Evolutionary conservation across 208 protist species (phyloP).

Genomic region (Crithidia acanthocephali): DNA sequence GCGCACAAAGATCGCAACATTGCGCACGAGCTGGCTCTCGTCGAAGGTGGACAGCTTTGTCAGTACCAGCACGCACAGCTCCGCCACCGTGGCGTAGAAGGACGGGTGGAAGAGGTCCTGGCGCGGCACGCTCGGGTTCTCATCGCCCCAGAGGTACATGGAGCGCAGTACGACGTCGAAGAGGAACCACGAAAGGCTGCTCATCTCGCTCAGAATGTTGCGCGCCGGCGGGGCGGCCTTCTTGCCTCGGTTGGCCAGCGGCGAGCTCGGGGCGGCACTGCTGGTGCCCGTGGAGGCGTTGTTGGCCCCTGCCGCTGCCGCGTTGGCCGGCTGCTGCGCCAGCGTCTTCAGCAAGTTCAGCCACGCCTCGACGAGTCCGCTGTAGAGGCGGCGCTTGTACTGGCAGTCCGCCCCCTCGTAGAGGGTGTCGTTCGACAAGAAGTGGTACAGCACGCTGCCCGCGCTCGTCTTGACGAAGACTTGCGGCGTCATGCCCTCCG

Average conservation of each 20-base stretch:
- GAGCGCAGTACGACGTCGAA: conserved; percentile 87
- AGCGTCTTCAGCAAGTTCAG: conserved; percentile 51
- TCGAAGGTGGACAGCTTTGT: conserved; percentile 55
- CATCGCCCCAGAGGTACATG: conserved; percentile 77
- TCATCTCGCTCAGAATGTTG: conserved; percentile 72
- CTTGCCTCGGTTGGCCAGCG: conserved; percentile 15
- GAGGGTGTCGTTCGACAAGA: conserved; percentile 81
- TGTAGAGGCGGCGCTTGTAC: conserved; percentile 65
- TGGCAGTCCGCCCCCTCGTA: conserved; percentile 56
- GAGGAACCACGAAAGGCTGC: conserved; percentile 83
- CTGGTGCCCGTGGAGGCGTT: background rate
- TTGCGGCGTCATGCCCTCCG: conserved; percentile 25
- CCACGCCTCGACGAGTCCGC: conserved; percentile 76
- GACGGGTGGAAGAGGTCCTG: conserved; percentile 63
- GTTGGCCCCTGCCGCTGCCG: background rate
- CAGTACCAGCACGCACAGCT: conserved; percentile 74
- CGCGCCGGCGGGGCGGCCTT: conserved; percentile 28
- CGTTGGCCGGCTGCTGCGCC: conserved; percentile 11
- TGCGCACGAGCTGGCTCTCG: conserved; percentile 60
- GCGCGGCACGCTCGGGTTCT: conserved; percentile 51
- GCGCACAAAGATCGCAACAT: conserved; percentile 78
- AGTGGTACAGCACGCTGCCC: conserved; percentile 76
- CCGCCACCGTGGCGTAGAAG: conserved; percentile 62
- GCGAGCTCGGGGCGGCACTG: background rate
- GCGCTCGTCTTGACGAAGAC: conserved; percentile 64